Evolutionary conservation across 2,329 filamentous ascomycete species (phyloP), one percentile per base, ranked within the genome.

Genomic region (Xylaria digitata): DNA sequence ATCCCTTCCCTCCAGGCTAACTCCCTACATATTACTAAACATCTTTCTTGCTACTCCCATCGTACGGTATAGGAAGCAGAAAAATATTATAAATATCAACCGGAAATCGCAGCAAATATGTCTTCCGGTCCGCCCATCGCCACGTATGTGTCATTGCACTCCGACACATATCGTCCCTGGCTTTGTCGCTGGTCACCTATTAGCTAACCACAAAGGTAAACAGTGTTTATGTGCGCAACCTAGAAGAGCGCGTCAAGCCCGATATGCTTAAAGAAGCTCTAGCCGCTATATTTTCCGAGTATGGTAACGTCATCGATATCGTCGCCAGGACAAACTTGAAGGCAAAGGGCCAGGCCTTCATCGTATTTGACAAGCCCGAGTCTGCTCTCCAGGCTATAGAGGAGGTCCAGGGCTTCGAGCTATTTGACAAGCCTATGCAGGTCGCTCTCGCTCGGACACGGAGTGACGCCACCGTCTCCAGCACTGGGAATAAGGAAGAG

Each of bases 301-400:
- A 96, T 80, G 96, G 96, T 70, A 90, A 84, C 64, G 88, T 97
- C 68, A 82, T 97, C 73, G 94, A 97, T 70, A 88, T 97, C 58
- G 87, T 97, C 66, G 92, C 92, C 50, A 97, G 97, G 83, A 93
- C 88, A 70, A 97, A 96, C 79, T 81, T 98, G 34, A 94, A 92
- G 78, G 92, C 93, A 49, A 97, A 96, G 78, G 96, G 96, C 13
- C 96, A 99, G 81, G 96, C 96, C 0, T 99, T 99, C 77, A 82
- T 99, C 56, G 94, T 98, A 52, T 98, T 94, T 78, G 93, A 96
- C 74, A 87, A 84, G 68, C 83, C 90, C n/a, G 91, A 94, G 62
- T 88, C 90, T n/a, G 94, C 94, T 3, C 83, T 87, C 59, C 86
- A 89, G 70, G 95, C 96, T 19, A 91, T 97, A 69, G 92, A 97